Evolutionary conservation across 2,329 filamentous ascomycete genomes (phyloP).

Genomic region (Rutstroemia sp.): DNA sequence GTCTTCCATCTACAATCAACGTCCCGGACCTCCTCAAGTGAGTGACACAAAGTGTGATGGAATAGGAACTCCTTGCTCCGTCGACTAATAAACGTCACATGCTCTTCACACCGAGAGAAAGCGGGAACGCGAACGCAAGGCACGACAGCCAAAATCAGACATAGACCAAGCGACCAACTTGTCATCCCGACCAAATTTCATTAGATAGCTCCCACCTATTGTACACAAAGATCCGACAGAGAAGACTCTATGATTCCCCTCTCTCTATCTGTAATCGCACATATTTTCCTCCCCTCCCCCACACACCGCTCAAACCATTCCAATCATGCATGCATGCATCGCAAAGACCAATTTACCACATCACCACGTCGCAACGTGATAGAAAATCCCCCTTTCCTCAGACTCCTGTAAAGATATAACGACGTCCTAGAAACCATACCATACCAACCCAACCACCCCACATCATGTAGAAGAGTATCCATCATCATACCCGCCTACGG

Average conservation of each 20-base stretch:
- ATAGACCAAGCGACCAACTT: not conserved
- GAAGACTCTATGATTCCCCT: not conserved
- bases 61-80: no score
- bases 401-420: slow-evolving; percentile 1
- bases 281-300: not conserved
- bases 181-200: slow-evolving; percentile 4
- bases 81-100: no score
- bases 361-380: slow-evolving; percentile 12
- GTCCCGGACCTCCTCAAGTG: no score
- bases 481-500: not conserved
- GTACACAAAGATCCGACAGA: slow-evolving; percentile 7
- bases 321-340: slow-evolving; percentile 6
- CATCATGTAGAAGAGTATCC: no score
- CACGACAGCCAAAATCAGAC: no score
- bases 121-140: no score
- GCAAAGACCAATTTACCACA: slow-evolving; percentile 3
- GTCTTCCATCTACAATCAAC: no score
- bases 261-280: slow-evolving; percentile 5
- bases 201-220: slow-evolving; percentile 9
- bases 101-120: no score
- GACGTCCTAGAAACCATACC: not conserved
- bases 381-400: slow-evolving; percentile 5
- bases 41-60: no score
- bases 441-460: no score
- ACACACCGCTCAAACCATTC: not conserved